Conservation (phyloP, 2,329 filamentous ascomycete species). For the Penicillium sp. region DNA sequence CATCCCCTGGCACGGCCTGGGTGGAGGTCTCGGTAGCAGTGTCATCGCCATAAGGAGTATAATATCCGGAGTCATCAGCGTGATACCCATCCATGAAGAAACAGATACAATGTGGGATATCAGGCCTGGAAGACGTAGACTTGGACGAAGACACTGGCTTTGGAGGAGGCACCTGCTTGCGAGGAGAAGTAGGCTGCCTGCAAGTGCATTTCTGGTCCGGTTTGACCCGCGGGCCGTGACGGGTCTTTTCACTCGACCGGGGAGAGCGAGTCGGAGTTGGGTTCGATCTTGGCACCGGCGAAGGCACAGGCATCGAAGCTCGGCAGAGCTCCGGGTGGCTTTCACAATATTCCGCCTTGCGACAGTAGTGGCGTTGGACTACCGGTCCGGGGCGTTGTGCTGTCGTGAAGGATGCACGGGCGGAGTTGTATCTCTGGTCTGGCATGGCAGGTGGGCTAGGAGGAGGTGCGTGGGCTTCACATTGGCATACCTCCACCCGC, state of each 20-base stretch:
- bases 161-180: background rate
- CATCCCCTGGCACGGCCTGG: background rate
- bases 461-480: background rate
- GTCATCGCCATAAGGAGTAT: background rate
- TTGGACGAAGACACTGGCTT: background rate
- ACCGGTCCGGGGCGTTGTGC: background rate
- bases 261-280: background rate
- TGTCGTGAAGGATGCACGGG: background rate
- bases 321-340: background rate
- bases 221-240: background rate
- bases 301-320: background rate
- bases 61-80: background rate
- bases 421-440: background rate
- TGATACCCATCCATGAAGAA: background rate
- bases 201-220: background rate
- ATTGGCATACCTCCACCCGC: background rate
- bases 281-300: background rate
- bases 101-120: background rate
- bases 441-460: background rate
- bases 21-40: background rate
- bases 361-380: background rate
- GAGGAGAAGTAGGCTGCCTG: background rate
- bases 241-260: background rate
- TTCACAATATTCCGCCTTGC: constrained; percentile 2
- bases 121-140: background rate